phyloP scores from a whole-genome alignment of 2,329 filamentous ascomycete genomes.

The Lecanicillium sp. region DNA sequence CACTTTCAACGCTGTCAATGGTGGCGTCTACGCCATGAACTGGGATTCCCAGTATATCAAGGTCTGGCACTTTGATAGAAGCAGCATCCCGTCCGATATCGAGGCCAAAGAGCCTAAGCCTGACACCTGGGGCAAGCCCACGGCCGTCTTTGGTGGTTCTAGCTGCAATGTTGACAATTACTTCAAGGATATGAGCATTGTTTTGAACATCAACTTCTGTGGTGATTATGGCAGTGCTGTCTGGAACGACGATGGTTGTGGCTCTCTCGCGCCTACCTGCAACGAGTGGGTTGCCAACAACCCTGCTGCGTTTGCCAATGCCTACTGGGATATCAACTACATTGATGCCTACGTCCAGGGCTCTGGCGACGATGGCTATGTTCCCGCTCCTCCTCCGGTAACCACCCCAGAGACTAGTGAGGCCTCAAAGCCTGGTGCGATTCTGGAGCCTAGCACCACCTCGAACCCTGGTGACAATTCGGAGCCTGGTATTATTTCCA shows the following conservation, averaged over 20 bases:
- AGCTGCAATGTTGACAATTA: constrained; percentile 56
- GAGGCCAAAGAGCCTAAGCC: constrained; percentile 51
- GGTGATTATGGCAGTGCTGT: constrained; percentile 54
- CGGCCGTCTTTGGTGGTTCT: constrained; percentile 57
- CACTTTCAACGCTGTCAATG: constrained; percentile 56
- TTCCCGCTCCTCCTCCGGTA: neutral
- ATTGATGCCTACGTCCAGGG: constrained; percentile 35
- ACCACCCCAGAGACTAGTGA: no score
- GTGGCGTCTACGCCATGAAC: constrained; percentile 63
- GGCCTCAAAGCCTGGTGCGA: no score
- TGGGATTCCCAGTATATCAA: constrained; percentile 63
- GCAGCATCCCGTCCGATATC: constrained; percentile 57
- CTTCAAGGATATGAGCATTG: constrained; percentile 63
- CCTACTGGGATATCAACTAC: constrained; percentile 46
- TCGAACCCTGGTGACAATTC: no score
- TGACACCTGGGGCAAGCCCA: constrained; percentile 56
- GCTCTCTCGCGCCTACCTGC: constrained; percentile 20
- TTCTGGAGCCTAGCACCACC: no score
- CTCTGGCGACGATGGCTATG: neutral
- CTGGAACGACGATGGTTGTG: constrained; percentile 19
- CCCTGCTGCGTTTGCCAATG: constrained; percentile 31
- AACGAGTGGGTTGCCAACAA: constrained; percentile 36
- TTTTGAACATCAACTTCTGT: constrained; percentile 67
- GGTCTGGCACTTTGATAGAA: constrained; percentile 70
- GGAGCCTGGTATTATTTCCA: no score